Evolutionary conservation across 441 rosid species (phyloP).

Genomic region (Erodium chrysanthum): DNA sequence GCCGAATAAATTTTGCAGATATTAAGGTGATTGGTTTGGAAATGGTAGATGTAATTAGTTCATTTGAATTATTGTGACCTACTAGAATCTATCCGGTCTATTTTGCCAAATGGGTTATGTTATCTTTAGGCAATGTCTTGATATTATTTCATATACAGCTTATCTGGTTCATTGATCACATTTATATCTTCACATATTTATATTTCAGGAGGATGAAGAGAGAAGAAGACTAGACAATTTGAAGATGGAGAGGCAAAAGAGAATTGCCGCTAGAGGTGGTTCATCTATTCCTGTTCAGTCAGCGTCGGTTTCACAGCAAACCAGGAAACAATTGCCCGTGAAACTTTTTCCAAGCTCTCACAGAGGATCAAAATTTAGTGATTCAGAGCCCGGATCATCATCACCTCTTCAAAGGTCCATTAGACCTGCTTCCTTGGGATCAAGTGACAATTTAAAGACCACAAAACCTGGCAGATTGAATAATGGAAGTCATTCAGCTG

Average conservation of each 20-base stretch:
- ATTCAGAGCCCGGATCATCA: conserved; percentile 60
- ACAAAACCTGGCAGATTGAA: conserved; percentile 48
- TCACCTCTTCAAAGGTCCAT: conserved; percentile 62
- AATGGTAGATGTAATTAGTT: background rate
- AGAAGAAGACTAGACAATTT: conserved; percentile 67
- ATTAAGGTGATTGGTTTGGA: conserved; percentile 1
- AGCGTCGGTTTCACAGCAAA: conserved; percentile 32
- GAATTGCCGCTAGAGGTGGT: conserved; percentile 73
- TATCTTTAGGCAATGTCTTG: conserved; percentile 1
- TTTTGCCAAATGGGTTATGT: conserved; percentile 4
- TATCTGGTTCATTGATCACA: conserved; percentile 7
- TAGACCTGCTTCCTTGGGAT: conserved; percentile 41
- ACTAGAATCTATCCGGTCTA: conserved; percentile 1
- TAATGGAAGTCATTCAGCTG: conserved; percentile 41
- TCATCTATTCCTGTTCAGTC: conserved; percentile 38
- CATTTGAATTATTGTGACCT: conserved; percentile 2
- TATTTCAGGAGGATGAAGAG: conserved; percentile 71
- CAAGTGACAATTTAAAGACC: conserved; percentile 38
- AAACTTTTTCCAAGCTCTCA: conserved; percentile 62
- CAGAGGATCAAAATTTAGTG: conserved; percentile 73
- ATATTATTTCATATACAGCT: background rate
- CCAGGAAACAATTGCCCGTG: conserved; percentile 40
- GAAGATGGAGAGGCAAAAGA: conserved; percentile 80
- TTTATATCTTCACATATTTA: conserved; percentile 3
- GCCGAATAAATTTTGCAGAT: background rate